Evolutionary conservation across 1,284 basidiomycete genomes (phyloP).

Genomic region (Puccinia triticina): DNA sequence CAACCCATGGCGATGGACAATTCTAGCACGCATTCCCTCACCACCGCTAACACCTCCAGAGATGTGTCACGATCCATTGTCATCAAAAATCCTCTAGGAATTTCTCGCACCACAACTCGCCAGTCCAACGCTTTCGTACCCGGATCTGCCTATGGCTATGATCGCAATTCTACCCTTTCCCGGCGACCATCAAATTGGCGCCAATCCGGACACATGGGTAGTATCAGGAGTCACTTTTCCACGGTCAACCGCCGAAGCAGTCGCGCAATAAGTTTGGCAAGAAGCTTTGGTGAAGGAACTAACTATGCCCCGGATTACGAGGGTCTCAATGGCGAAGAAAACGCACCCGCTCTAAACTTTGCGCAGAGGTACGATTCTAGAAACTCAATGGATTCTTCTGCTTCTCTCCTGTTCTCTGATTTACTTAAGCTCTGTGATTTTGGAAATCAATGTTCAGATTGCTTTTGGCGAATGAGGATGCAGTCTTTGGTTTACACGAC

Average conservation of each 20-base stretch:
- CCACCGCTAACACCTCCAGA: conserved; percentile 2
- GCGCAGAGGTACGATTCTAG: conserved; percentile 66
- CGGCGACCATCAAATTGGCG: conserved; percentile 28
- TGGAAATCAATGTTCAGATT: conserved; percentile 44
- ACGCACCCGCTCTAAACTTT: conserved; percentile 66
- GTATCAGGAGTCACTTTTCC: conserved; percentile 28
- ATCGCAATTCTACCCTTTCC: conserved; percentile 24
- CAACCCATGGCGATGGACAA: conserved; percentile 48
- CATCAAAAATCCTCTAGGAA: conserved; percentile 17
- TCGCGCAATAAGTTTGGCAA: conserved; percentile 45
- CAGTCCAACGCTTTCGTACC: conserved; percentile 53
- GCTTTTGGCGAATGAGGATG: conserved; percentile 76
- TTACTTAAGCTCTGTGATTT: not conserved
- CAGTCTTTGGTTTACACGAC: conserved; percentile 83
- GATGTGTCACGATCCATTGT: conserved; percentile 13
- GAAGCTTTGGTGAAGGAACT: conserved; percentile 47
- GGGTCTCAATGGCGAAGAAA: conserved; percentile 26
- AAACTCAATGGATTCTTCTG: not conserved
- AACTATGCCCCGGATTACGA: conserved; percentile 43
- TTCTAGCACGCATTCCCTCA: not conserved
- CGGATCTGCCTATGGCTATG: conserved; percentile 52
- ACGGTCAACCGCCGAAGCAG: conserved; percentile 35
- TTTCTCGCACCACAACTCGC: conserved; percentile 43
- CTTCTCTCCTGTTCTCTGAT: not conserved
- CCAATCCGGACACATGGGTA: not conserved